A percentile compares a stretch with the other conserved stretches of the same genome.
These are phyloP conservation scores for Simplicillium sp. DNA, from an alignment of 2,329 filamentous ascomycete species.

Conservation along the genomic window DNA sequence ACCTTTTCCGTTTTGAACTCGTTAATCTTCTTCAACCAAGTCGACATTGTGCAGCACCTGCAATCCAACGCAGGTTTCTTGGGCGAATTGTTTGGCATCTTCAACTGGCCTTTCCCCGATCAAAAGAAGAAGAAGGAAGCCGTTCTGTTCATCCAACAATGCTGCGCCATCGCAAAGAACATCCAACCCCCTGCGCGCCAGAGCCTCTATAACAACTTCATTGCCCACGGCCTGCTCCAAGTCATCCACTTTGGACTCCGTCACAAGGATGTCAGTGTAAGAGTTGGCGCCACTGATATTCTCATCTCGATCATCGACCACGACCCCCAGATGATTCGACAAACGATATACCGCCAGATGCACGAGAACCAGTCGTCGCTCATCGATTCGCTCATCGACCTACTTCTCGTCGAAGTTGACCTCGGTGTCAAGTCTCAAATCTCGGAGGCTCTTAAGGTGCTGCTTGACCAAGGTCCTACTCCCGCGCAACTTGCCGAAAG, in stretches of 20 bases:
- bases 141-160: constrained; percentile 94
- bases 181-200: constrained; percentile 75
- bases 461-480: constrained; percentile 61
- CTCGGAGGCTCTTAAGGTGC: constrained; percentile 87
- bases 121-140: constrained; percentile 80
- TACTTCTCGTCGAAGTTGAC: constrained; percentile 84
- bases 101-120: constrained; percentile 55
- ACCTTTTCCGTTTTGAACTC: constrained; percentile 97
- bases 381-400: constrained; percentile 85
- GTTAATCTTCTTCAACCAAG: constrained; percentile 97
- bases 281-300: constrained; percentile 89
- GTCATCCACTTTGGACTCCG: constrained; percentile 89
- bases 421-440: constrained; percentile 92
- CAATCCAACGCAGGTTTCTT: constrained; percentile 72
- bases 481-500: constrained; percentile 39
- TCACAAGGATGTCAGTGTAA: constrained; percentile 72
- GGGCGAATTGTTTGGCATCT: constrained; percentile 80
- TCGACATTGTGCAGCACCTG: constrained; percentile 94
- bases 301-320: constrained; percentile 92
- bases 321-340: constrained; percentile 86
- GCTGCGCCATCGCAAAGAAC: constrained; percentile 88
- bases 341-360: constrained; percentile 86
- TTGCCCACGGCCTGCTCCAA: constrained; percentile 73
- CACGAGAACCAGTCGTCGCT: constrained; percentile 77
- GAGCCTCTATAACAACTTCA: constrained; percentile 81